A percentile compares a stretch with the other conserved stretches of the same genome.
Evolutionary conservation across 2,329 filamentous ascomycete species (phyloP).

Genomic region (Xylariaceae sp.): DNA sequence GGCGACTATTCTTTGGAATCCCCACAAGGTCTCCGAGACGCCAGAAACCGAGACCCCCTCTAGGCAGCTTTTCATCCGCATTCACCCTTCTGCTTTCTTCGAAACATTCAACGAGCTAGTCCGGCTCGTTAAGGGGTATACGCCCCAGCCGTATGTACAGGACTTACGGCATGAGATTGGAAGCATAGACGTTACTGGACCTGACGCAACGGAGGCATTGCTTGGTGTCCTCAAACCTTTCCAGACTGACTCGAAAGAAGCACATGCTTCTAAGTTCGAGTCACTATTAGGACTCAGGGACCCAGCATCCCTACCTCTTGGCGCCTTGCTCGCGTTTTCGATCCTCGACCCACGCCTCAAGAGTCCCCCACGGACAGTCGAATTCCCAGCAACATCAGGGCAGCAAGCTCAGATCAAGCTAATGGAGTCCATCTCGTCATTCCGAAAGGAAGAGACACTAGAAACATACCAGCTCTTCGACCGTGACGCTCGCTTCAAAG

Average conservation of each 20-base stretch:
- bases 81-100: conserved; percentile 77
- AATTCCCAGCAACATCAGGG: conserved; percentile 33
- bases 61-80: conserved; percentile 59
- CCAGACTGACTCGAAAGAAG: conserved; percentile 31
- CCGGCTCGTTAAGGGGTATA: conserved; percentile 53
- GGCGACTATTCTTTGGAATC: conserved; percentile 71
- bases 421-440: conserved; percentile 57
- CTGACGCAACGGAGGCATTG: conserved; percentile 74
- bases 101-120: conserved; percentile 62
- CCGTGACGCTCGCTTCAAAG: conserved; percentile 58
- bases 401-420: conserved; percentile 34
- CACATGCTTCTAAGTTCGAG: conserved; percentile 46
- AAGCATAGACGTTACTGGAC: conserved; percentile 55
- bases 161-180: conserved; percentile 65
- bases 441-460: conserved; percentile 57
- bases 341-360: conserved; percentile 74
- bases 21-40: conserved; percentile 30
- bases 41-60: conserved; percentile 20
- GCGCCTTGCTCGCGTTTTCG: conserved; percentile 66
- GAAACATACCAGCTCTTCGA: conserved; percentile 59
- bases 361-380: conserved; percentile 61
- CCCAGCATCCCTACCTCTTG: conserved; percentile 62
- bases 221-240: conserved; percentile 59
- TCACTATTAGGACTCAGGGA: conserved; percentile 58
- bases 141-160: conserved; percentile 57